Evolutionary conservation across 805 yeast genomes (phyloP).

Genomic region (Yarrowia sp.): DNA sequence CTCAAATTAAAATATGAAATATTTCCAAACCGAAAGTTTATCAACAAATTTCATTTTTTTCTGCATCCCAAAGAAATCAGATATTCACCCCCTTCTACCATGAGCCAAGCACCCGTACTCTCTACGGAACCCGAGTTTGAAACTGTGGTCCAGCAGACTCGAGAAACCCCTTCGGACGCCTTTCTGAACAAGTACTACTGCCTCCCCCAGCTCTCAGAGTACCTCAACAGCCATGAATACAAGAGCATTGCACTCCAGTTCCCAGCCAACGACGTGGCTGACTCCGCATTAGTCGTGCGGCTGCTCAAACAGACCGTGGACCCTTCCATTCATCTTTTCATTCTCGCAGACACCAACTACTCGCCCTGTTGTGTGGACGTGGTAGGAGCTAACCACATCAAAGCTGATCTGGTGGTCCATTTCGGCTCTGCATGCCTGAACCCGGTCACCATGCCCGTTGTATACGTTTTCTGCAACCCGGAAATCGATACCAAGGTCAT

Average conservation of each 20-base stretch:
- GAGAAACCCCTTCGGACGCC: constrained; percentile 8
- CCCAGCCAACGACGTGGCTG: constrained; percentile 81
- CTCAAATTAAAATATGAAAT: not conserved
- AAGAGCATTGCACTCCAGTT: constrained; percentile 81
- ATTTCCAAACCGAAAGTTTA: constrained; percentile 1
- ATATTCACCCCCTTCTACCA: not conserved
- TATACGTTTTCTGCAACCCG: constrained; percentile 72
- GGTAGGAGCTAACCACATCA: constrained; percentile 93
- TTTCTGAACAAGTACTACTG: constrained; percentile 13
- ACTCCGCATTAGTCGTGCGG: constrained; percentile 70
- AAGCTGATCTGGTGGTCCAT: constrained; percentile 84
- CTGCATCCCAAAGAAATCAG: not conserved
- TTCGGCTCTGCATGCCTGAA: constrained; percentile 95
- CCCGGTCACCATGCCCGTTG: constrained; percentile 75
- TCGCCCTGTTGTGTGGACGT: constrained; percentile 96
- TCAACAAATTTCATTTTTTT: constrained; percentile 1
- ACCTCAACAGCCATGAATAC: constrained; percentile 48
- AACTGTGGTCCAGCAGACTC: not conserved
- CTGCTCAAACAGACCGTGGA: constrained; percentile 38
- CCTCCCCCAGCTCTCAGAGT: constrained; percentile 17
- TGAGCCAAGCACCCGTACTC: constrained; percentile 37
- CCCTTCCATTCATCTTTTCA: constrained; percentile 59
- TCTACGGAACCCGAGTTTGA: constrained; percentile 33
- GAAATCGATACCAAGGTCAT: constrained; percentile 55
- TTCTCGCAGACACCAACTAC: constrained; percentile 94